phyloP scores from a whole-genome alignment of 108 stramenopile species.

The Nitzschia sp. region DNA sequence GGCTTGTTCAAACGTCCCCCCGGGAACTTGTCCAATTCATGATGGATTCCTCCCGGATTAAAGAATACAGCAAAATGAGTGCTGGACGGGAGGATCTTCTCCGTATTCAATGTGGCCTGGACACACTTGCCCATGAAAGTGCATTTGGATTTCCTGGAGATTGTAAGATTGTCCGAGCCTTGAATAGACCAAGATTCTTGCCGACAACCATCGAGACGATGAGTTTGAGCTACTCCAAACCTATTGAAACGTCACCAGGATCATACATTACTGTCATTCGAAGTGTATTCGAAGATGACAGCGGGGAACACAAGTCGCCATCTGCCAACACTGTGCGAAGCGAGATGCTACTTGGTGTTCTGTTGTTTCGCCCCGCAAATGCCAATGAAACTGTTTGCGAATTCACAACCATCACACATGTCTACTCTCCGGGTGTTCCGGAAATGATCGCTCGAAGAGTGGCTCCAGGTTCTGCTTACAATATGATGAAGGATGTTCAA shows the following conservation, averaged over 20 bases:
- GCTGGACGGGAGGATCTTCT: slow-evolving; percentile 57
- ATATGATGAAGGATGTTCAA: slow-evolving; percentile 62
- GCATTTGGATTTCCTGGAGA: slow-evolving; percentile 43
- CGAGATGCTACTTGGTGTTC: slow-evolving; percentile 61
- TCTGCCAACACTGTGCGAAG: slow-evolving; percentile 38
- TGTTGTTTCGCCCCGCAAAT: slow-evolving; percentile 48
- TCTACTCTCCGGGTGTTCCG: slow-evolving; percentile 54
- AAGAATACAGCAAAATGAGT: slow-evolving; percentile 64
- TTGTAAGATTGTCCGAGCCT: slow-evolving; percentile 51
- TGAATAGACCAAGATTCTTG: slow-evolving; percentile 47
- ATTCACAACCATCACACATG: slow-evolving; percentile 60
- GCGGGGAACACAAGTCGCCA: slow-evolving; percentile 20
- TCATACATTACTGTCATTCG: slow-evolving; percentile 58
- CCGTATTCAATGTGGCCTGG: slow-evolving; percentile 34
- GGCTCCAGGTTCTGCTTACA: slow-evolving; percentile 49
- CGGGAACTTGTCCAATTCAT: slow-evolving; percentile 45
- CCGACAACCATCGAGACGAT: slow-evolving; percentile 55
- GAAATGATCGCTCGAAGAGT: slow-evolving; percentile 50
- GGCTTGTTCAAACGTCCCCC: slow-evolving; percentile 48
- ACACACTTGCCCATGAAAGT: slow-evolving; percentile 38
- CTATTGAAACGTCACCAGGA: slow-evolving; percentile 28
- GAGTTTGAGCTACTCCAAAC: slow-evolving; percentile 47
- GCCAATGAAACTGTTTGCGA: slow-evolving; percentile 29
- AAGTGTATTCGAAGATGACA: slow-evolving; percentile 58
- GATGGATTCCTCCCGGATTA: slow-evolving; percentile 50